phyloP scores from a whole-genome alignment of 2,329 filamentous ascomycete genomes.

The Cladophialophora chaetospira region DNA sequence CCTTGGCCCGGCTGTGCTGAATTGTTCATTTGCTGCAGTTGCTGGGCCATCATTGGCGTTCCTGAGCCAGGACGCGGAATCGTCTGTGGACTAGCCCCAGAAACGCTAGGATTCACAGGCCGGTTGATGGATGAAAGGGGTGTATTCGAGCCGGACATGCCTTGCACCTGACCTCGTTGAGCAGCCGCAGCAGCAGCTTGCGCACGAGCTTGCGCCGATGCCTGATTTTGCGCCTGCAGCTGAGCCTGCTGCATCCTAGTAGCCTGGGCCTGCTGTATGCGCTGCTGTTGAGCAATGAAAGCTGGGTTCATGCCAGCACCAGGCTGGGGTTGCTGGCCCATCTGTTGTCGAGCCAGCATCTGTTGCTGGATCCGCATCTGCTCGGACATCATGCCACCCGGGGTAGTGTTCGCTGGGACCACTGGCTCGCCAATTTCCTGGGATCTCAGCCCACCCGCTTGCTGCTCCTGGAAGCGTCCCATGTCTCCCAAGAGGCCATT shows the following conservation, averaged over 20 bases:
- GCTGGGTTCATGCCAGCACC: constrained; percentile 44
- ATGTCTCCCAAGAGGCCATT: constrained; percentile 46
- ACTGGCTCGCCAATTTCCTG: constrained; percentile 64
- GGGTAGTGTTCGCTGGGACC: constrained; percentile 64
- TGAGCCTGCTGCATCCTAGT: constrained; percentile 41
- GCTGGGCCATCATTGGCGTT: constrained; percentile 30
- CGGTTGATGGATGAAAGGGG: constrained; percentile 45
- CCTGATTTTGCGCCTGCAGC: constrained; percentile 43
- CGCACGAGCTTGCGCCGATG: constrained; percentile 44
- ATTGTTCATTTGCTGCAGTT: constrained; percentile 22
- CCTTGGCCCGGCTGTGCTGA: constrained; percentile 21
- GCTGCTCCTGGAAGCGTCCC: constrained; percentile 61
- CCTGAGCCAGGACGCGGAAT: constrained; percentile 26
- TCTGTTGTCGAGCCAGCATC: constrained; percentile 46
- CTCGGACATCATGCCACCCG: constrained; percentile 45
- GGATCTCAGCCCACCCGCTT: constrained; percentile 62
- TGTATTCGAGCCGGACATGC: constrained; percentile 44
- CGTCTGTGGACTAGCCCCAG: constrained; percentile 26
- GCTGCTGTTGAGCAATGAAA: constrained; percentile 47
- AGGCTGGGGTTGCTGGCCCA: constrained; percentile 40
- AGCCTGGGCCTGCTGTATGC: constrained; percentile 42
- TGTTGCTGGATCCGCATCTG: constrained; percentile 46
- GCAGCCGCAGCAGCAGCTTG: constrained; percentile 43
- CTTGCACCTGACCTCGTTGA: constrained; percentile 41
- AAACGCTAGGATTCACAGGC: constrained; percentile 39